Base-by-base conservation (phyloP, 2,329 filamentous ascomycete species). In the Fusarium austroafricanum region DNA sequence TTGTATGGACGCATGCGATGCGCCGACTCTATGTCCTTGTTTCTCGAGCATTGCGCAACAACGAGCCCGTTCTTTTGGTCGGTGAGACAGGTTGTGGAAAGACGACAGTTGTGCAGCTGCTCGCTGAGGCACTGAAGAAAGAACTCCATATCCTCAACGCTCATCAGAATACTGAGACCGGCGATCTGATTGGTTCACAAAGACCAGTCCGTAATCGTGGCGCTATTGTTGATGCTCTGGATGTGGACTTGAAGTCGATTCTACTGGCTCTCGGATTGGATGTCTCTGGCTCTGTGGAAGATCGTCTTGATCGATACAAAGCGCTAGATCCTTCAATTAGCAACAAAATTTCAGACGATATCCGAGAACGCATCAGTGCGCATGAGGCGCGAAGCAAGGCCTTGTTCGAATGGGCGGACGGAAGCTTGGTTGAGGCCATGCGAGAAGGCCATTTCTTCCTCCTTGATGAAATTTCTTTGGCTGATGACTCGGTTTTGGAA, bases 31-130 rank as follows among this genome's bases (percentile, higher is more conserved):
- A 95, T 75, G 89, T 96, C 9, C 84, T 99, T 14, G 93, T 99
- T n/a, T 89, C 91, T 7, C 87, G 92, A 72, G 96, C 96, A 2
- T 83, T 99, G 61, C 87, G 87, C 26, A 96, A 97, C 75, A 94
- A 96, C 65, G 96, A 99, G 77, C 96, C 96, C 1, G 93, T 99
- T 5, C 84, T 99, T 20, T 84, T 99, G 7, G 93, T 99, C 14
- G 96, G 96, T 65, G 96, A 99, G 77, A 99, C 96, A 18, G 96
- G 96, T 8, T 98, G 95, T 75, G 96, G 96, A 63, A 99, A 99
- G 81, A 99, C 96, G 0, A 97, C 95, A 3, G 92, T 99, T 9
- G 96, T 93, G 71, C 96, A 99, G 77, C 86, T 97, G 75, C 86
- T 98, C 53, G 94, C 96, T 5, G 91, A 97, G 74, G 91, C 92